A percentile compares a stretch with the other conserved stretches of the same genome.
phyloP scores from a whole-genome alignment of 805 yeast genomes.

The Candida palmyrensis region DNA sequence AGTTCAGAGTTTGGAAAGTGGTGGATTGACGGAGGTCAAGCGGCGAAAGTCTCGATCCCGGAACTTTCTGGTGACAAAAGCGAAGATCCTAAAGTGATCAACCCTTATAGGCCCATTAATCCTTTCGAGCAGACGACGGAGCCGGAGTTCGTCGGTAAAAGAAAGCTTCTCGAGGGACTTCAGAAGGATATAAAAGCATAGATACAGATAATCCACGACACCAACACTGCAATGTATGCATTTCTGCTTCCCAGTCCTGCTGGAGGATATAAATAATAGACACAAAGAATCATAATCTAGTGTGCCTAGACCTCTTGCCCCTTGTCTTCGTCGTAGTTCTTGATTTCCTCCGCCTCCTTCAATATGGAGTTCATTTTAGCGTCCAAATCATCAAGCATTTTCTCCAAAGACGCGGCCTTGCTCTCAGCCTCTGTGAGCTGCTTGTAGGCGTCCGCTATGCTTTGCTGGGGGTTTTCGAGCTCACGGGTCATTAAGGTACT shows the following conservation, averaged over 20 bases:
- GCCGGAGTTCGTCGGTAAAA: constrained; percentile 45
- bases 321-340: not conserved
- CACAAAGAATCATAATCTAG: no score
- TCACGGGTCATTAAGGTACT: constrained; percentile 31
- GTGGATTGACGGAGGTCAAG: constrained; percentile 84
- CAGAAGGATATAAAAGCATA: not conserved
- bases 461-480: constrained; percentile 13
- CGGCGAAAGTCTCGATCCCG: constrained; percentile 60
- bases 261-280: no score
- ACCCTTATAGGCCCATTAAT: constrained; percentile 65
- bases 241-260: no score
- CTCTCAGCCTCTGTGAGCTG: constrained; percentile 64
- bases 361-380: constrained; percentile 56
- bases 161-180: constrained; percentile 7
- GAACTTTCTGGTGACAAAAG: constrained; percentile 32
- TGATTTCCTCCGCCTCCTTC: constrained; percentile 41
- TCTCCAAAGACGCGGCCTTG: constrained; percentile 57
- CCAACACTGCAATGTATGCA: not conserved
- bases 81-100: constrained; percentile 39
- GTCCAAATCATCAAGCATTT: constrained; percentile 60
- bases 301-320: not conserved
- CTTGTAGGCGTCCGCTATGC: constrained; percentile 52
- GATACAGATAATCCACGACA: not conserved
- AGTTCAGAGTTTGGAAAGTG: constrained; percentile 77
- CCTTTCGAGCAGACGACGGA: constrained; percentile 59